Evolutionary conservation across 2,329 filamentous ascomycete genomes (phyloP).

Genomic region (Leptodontidium sp.): DNA sequence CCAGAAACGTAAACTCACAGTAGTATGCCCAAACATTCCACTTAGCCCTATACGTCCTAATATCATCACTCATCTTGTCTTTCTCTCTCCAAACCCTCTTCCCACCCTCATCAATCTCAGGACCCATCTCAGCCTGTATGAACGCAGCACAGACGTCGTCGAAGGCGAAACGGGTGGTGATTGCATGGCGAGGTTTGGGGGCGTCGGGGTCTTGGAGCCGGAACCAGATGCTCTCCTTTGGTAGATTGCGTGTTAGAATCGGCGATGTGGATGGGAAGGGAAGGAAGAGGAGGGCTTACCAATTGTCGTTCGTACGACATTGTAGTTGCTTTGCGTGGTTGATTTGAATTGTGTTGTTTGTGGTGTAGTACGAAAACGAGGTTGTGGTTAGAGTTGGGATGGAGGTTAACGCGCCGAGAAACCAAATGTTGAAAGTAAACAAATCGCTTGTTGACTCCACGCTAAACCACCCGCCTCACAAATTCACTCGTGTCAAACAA

Average conservation of each 20-base stretch:
- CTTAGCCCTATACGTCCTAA: constrained; percentile 4
- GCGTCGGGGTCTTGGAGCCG: not conserved
- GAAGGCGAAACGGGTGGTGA: constrained; percentile 6
- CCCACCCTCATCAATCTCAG: not conserved
- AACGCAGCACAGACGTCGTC: constrained; percentile 16
- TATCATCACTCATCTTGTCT: not conserved
- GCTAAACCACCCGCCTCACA: not conserved
- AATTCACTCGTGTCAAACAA: not conserved
- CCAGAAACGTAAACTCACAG: constrained; percentile 12
- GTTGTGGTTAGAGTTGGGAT: not conserved
- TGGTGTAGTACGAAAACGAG: not conserved
- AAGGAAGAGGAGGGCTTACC: not conserved
- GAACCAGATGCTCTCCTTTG: constrained; percentile 3
- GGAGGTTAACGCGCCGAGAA: not conserved
- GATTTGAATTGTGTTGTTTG: not conserved
- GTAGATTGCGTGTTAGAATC: not conserved
- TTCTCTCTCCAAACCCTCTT: not conserved
- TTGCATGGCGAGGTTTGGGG: not conserved
- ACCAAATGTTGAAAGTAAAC: not conserved
- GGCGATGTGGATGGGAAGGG: not conserved
- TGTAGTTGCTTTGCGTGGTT: not conserved
- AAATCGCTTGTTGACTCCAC: constrained; percentile 4
- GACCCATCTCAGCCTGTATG: constrained; percentile 17
- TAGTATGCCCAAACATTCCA: constrained; percentile 25
- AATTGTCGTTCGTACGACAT: constrained; percentile 12